A percentile compares a stretch with the other conserved stretches of the same genome.
Conservation (phyloP, 148 eudicot species). For the Rheum nobile region DNA sequence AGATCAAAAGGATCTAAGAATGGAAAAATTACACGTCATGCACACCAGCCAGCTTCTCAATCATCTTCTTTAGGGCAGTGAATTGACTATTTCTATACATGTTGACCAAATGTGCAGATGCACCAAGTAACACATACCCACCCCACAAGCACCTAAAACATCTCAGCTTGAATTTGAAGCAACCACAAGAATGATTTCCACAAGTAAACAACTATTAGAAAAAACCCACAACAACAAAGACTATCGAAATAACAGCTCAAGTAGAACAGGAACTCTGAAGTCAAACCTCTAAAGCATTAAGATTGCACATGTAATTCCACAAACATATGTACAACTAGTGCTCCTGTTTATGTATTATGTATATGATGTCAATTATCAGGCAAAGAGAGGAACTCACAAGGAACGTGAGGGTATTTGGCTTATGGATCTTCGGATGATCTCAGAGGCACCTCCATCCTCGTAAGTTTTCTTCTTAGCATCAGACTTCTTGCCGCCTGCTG, state of each 20-base stretch:
- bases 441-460: slow-evolving; percentile 27
- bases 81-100: neutral
- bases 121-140: neutral
- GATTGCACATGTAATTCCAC: neutral
- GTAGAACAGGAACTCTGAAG: neutral
- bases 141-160: neutral
- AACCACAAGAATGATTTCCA: neutral
- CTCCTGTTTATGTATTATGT: neutral
- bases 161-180: neutral
- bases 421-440: slow-evolving; percentile 25
- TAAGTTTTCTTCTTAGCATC: slow-evolving; percentile 26
- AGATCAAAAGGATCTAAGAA: neutral
- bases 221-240: neutral
- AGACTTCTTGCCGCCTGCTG: slow-evolving; percentile 33
- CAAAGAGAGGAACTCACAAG: slow-evolving; percentile 23
- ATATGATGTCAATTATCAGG: neutral
- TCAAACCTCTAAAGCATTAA: neutral
- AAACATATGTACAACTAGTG: neutral
- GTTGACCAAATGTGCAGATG: neutral
- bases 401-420: slow-evolving; percentile 32
- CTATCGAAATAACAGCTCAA: neutral
- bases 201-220: neutral
- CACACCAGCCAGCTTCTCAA: neutral
- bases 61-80: neutral
- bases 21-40: neutral